A percentile compares a stretch with the other conserved stretches of the same genome.
phyloP scores from a whole-genome alignment of 116 monocot species.

The Dioscorea cayenensis region DNA sequence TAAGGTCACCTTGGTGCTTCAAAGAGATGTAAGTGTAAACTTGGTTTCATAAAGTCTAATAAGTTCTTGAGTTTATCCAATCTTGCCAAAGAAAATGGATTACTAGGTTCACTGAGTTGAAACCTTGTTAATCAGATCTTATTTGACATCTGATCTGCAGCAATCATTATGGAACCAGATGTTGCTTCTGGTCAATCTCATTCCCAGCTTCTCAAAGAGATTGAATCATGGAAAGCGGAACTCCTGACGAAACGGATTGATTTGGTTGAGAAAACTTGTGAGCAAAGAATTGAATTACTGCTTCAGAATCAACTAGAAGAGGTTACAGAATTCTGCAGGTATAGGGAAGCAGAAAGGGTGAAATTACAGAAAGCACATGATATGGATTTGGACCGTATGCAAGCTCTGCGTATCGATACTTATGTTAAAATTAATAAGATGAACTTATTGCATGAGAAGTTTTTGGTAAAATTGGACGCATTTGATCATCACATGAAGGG shows the following conservation, averaged over 20 bases:
- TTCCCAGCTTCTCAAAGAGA: background rate
- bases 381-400: slow-evolving; percentile 17
- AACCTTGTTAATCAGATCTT: background rate
- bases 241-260: slow-evolving; percentile 23
- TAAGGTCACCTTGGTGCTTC: too few relatives aligned
- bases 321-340: slow-evolving; percentile 29
- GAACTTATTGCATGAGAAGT: slow-evolving; percentile 23
- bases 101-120: too few relatives aligned
- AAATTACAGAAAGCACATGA: slow-evolving; percentile 22
- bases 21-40: too few relatives aligned
- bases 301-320: slow-evolving; percentile 32
- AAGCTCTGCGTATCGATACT: slow-evolving; percentile 12
- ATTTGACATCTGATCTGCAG: background rate
- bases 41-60: too few relatives aligned
- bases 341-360: slow-evolving; percentile 19
- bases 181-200: background rate
- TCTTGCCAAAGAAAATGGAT: too few relatives aligned
- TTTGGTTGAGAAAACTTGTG: slow-evolving; percentile 33
- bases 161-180: background rate
- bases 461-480: slow-evolving; percentile 27
- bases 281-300: slow-evolving; percentile 24
- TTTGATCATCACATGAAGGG: slow-evolving; percentile 36
- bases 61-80: too few relatives aligned
- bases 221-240: slow-evolving; percentile 12
- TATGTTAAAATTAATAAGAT: slow-evolving; percentile 16